These are phyloP conservation scores for Aspergillus biplanus DNA, from an alignment of 495 filamentous ascomycete genomes.

Conservation along the genomic window DNA sequence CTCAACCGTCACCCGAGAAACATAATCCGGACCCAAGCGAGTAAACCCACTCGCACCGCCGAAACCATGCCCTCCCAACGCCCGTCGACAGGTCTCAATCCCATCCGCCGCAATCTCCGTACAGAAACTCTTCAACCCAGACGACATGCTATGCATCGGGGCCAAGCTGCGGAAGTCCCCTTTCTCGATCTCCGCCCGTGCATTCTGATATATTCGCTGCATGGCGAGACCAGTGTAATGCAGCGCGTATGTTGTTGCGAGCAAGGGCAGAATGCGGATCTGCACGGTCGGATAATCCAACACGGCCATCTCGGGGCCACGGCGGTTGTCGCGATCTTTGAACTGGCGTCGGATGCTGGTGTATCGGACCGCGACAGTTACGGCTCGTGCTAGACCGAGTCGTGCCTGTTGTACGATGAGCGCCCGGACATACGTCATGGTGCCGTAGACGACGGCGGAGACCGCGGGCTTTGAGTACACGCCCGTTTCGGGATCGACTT, in stretches of 20 bases:
- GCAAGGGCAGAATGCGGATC: slow-evolving; percentile 50
- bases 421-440: slow-evolving; percentile 49
- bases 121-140: neutral
- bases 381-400: slow-evolving; percentile 50
- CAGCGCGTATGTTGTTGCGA: slow-evolving; percentile 52
- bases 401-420: slow-evolving; percentile 52
- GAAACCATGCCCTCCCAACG: slow-evolving; percentile 46
- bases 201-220: slow-evolving; percentile 39
- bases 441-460: slow-evolving; percentile 49
- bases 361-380: slow-evolving; percentile 53
- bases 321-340: slow-evolving; percentile 43
- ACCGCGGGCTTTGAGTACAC: slow-evolving; percentile 42
- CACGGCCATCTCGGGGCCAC: slow-evolving; percentile 44
- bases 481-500: slow-evolving; percentile 45
- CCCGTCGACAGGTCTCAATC: slow-evolving; percentile 7
- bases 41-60: slow-evolving; percentile 39
- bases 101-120: neutral
- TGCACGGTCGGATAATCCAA: slow-evolving; percentile 55
- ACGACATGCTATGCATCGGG: neutral
- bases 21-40: slow-evolving; percentile 36
- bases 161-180: neutral
- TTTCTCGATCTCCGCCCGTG: slow-evolving; percentile 39
- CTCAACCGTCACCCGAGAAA: slow-evolving; percentile 42
- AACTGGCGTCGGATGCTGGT: slow-evolving; percentile 49
- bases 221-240: slow-evolving; percentile 53